Base-by-base conservation (phyloP, 371 early-diverging fungal genomes). In the Rhizopus arrhizus region DNA sequence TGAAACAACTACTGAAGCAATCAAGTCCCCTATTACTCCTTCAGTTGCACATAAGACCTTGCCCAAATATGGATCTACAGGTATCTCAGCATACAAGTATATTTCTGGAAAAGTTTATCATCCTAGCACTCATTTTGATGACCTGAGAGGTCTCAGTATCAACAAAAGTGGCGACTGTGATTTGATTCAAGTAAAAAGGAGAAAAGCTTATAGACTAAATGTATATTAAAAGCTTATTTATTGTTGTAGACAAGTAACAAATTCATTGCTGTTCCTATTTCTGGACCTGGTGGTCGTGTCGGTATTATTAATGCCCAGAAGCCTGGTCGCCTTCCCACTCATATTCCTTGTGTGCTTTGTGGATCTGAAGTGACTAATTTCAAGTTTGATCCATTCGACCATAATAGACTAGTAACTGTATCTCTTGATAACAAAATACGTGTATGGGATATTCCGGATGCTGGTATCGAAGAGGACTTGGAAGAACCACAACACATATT, bases 221-320 rank as follows among this genome's bases (percentile, higher is more conserved):
- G 51, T 16, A 56, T 48, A 38, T 33, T 53, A 31, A 15, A 11
- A 5, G 11, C 8, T 15, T 5, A n/a, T 43, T 12, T 29, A 3
- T 57, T 7, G 8, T 45, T 29, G 13, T 59, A 84, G 82, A 75
- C 79, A 5, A 90, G 84, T 48, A 43, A 65, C 35, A 79, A 76
- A 56, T 88, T 83, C 35, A 70, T 93, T 46, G 89, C 90, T 4
- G 81, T 92, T 16, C 85, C 92, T 9, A 72, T 91, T 29, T 66
- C 81, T 12, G 95, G 94, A 5, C 77, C 88, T 31, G 95, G 95
- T 32, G 95, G 95, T 12, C 85, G 91, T 50, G 62, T 95, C 28
- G 91, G 84, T 2, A 78, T 94, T 35, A 78, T 90, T 64, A 77
- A 83, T n/a, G 67, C 76, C 0, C 65, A 69, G 12, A 81, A 84